Evolutionary conservation across 192 early-diverging fungal species (phyloP), one percentile per base, ranked within the genome.

Genomic region (Chytriomyces sp.): DNA sequence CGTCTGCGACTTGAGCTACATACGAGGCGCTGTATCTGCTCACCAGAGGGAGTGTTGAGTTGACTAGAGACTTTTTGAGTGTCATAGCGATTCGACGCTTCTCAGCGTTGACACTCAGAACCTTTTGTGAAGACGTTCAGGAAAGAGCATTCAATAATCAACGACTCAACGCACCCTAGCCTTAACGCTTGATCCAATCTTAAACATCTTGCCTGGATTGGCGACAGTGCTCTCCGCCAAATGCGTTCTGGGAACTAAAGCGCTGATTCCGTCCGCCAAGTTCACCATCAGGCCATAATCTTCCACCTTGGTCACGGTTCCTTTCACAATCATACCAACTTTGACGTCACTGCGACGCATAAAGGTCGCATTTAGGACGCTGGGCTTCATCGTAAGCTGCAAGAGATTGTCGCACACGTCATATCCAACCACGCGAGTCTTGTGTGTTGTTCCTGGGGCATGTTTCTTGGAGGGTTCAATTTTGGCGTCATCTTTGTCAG

Each of bases 191-290:
- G 88, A 85, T n/a, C 93, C 94, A 5, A 83, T 72, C 67, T 92
- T 89, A 81, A 96, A 96, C 70, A 82, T 85, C 41, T 91, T 88
- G 41, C 85, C 85, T 5, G 92, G 88, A 59, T 96, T 90, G 28
- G 84, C 86, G 19, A 95, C 78, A 22, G 80, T 79, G 3, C 83
- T 81, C 74, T 98, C 95, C 4, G 92, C 81, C 63, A 96, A 79
- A 64, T 98, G 91, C 5, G 77, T 25, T n/a, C 76, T 86, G 36
- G 90, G 91, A 38, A 90, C 87, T 58, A 96, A 86, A 1, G 87
- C 96, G 5, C 57, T 78, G 67, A 98, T 85, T 6, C 57, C 37
- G 14, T 77, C 77, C 3, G 76, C 39, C 30, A 85, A 3, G 3
- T 65, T 14, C n/a, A 84, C 74, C 39, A 84, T 34, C 31, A 82